Conservation (phyloP, 2,329 filamentous ascomycete genomes). For the Elsinoe perseae region DNA sequence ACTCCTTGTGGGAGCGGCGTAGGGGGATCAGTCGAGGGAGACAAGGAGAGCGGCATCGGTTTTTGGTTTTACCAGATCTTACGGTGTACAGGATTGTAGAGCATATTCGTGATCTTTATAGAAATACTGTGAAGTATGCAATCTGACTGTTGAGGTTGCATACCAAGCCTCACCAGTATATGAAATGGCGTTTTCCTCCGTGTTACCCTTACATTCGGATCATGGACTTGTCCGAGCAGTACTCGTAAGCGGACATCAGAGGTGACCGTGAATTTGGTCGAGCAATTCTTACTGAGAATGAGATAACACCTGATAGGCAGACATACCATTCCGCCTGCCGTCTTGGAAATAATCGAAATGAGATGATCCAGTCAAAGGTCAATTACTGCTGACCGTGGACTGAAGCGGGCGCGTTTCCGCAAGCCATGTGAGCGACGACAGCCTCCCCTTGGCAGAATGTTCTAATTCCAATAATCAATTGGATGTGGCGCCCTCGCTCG, state of each 20-base stretch:
- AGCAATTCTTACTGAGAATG: no score
- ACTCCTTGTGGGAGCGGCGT: neutral
- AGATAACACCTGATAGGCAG: no score
- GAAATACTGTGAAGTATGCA: neutral
- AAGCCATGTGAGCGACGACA: neutral
- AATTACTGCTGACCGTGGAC: neutral
- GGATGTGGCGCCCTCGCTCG: constrained; percentile 6
- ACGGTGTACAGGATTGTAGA: neutral
- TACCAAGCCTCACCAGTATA: constrained; percentile 1
- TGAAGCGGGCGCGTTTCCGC: neutral
- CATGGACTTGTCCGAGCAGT: neutral
- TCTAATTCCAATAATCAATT: neutral
- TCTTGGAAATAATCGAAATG: no score
- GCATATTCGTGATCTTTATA: neutral
- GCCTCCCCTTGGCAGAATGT: neutral
- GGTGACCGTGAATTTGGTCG: neutral
- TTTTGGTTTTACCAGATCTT: neutral
- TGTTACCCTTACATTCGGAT: neutral
- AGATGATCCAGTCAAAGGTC: neutral
- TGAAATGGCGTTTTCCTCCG: neutral
- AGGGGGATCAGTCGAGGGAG: neutral
- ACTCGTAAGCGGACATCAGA: neutral
- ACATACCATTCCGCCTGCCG: no score
- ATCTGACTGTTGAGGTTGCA: constrained; percentile 4
- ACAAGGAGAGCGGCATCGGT: constrained; percentile 1